Evolutionary conservation across 108 stramenopile species (phyloP).

Genomic region (Nitzschia sp.): DNA sequence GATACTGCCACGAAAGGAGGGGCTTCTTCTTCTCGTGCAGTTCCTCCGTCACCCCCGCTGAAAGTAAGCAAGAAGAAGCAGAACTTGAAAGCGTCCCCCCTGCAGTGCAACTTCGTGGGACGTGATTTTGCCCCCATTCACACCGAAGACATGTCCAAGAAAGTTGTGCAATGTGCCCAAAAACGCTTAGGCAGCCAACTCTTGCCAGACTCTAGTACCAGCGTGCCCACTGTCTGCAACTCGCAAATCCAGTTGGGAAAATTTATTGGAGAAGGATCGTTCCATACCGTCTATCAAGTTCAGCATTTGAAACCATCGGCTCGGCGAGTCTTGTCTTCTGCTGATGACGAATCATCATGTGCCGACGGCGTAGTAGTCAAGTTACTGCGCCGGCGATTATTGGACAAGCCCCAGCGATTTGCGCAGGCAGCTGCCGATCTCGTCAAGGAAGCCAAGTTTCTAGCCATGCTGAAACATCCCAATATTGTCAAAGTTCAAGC

Average conservation of each 20-base stretch:
- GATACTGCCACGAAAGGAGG: too few relatives aligned
- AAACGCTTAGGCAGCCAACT: neutral
- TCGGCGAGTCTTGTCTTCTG: too few relatives aligned
- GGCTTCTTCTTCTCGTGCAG: neutral
- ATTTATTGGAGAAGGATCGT: neutral
- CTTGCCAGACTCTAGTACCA: neutral
- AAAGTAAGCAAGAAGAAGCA: neutral
- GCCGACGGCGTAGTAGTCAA: too few relatives aligned
- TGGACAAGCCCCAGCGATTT: constrained; percentile 10
- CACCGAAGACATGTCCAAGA: neutral
- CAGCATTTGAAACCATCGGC: neutral
- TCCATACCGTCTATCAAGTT: neutral
- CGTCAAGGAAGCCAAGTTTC: constrained; percentile 20
- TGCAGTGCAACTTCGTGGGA: neutral
- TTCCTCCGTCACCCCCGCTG: neutral
- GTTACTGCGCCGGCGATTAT: constrained; percentile 5
- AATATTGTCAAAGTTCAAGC: constrained; percentile 13
- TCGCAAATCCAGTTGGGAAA: neutral
- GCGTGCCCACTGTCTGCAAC: neutral
- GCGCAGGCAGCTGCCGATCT: constrained; percentile 19
- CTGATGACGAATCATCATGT: neutral
- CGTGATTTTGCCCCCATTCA: neutral
- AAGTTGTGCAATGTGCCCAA: neutral
- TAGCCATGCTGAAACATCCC: constrained; percentile 5
- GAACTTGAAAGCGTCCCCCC: neutral